These are phyloP conservation scores for Phytophthora tentaculata DNA, from an alignment of 352 stramenopile genomes.

Conservation along the genomic window DNA sequence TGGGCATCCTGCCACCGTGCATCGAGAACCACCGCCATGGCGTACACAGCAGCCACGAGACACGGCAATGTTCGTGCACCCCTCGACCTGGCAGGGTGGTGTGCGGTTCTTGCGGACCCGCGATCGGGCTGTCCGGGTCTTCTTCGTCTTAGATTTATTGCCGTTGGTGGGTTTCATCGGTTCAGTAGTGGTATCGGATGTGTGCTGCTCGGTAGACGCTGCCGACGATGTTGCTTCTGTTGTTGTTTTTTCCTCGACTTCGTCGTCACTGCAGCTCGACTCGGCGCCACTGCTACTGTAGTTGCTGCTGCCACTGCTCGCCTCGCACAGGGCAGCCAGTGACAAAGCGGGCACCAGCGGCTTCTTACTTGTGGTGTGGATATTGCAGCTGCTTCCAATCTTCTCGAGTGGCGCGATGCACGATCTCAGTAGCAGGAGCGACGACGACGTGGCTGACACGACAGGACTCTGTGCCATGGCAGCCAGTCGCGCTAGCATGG, in stretches of 20 bases:
- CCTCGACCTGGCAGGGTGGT: constrained; percentile 64
- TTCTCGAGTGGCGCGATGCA: constrained; percentile 53
- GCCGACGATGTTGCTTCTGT: constrained; percentile 2
- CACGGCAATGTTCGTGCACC: constrained; percentile 68
- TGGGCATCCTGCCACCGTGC: constrained; percentile 47
- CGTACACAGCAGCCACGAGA: constrained; percentile 30
- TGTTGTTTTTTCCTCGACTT: constrained; percentile 16
- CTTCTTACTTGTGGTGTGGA: constrained; percentile 7
- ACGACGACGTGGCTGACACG: constrained; percentile 31
- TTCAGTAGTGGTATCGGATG: neutral
- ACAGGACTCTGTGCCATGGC: constrained; percentile 33
- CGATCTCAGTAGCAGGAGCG: constrained; percentile 41
- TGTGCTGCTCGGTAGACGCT: constrained; percentile 7
- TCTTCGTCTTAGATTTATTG: constrained; percentile 10
- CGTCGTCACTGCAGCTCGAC: constrained; percentile 18
- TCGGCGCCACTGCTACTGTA: constrained; percentile 8
- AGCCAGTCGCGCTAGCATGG: constrained; percentile 22
- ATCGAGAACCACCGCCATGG: neutral
- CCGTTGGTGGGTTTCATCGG: neutral
- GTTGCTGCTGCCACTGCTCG: constrained; percentile 26
- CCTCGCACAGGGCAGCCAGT: constrained; percentile 29
- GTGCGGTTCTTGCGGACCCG: constrained; percentile 50
- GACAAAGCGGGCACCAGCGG: constrained; percentile 20
- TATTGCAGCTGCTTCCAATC: constrained; percentile 4
- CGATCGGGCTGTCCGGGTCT: constrained; percentile 8